These are phyloP conservation scores for Parasitella parasitica DNA, from an alignment of 371 early-diverging fungal genomes.

Conservation along the genomic window DNA sequence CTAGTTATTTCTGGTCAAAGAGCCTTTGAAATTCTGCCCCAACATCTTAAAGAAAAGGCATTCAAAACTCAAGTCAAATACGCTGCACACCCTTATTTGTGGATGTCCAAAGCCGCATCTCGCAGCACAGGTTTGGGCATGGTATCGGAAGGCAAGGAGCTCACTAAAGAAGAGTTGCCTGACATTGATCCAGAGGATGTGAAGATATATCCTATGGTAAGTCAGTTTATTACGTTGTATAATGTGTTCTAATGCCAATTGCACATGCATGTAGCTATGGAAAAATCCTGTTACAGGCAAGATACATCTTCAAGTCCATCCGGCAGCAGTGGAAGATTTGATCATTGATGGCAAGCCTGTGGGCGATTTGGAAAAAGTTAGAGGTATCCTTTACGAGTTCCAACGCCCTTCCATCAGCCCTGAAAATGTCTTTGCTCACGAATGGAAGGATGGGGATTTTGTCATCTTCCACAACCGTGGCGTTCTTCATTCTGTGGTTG, in stretches of 20 bases:
- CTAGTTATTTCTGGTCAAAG: slow-evolving; percentile 51
- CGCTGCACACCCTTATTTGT: slow-evolving; percentile 51
- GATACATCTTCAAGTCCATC: slow-evolving; percentile 52
- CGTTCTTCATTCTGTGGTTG: slow-evolving; percentile 48
- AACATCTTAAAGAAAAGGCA: slow-evolving; percentile 45
- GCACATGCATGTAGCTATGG: slow-evolving; percentile 34
- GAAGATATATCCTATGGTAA: slow-evolving; percentile 54
- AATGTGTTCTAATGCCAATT: neutral
- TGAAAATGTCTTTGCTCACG: slow-evolving; percentile 49
- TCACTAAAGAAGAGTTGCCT: slow-evolving; percentile 38
- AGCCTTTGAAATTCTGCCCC: slow-evolving; percentile 49
- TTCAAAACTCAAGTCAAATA: slow-evolving; percentile 51
- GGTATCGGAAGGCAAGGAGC: slow-evolving; percentile 45
- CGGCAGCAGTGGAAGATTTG: slow-evolving; percentile 45
- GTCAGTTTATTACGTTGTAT: neutral
- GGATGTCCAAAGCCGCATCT: slow-evolving; percentile 51
- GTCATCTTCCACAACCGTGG: slow-evolving; percentile 55
- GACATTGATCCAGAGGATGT: slow-evolving; percentile 38
- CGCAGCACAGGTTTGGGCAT: slow-evolving; percentile 45
- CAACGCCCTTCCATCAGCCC: slow-evolving; percentile 50
- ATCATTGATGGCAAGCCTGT: slow-evolving; percentile 53
- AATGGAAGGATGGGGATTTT: slow-evolving; percentile 51
- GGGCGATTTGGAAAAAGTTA: slow-evolving; percentile 45
- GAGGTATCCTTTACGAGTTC: slow-evolving; percentile 42
- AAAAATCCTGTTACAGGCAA: slow-evolving; percentile 52